Evolutionary conservation across 164 flowering plant genomes (phyloP).

Genomic region (Aristolochia contorta): DNA sequence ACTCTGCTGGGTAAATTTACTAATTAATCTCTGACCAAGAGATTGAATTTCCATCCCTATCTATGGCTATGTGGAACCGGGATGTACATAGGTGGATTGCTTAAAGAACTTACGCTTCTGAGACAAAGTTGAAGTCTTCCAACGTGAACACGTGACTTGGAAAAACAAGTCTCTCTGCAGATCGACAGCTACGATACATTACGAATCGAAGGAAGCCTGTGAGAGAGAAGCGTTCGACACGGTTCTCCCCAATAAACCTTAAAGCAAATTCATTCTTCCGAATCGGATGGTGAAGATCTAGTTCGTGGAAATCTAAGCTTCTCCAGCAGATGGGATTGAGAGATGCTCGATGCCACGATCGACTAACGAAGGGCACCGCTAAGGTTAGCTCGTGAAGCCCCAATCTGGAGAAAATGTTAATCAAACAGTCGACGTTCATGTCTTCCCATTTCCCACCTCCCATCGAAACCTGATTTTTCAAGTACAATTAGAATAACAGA

Average conservation of each 20-base stretch:
- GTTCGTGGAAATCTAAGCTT: neutral
- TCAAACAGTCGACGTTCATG: slow-evolving; percentile 4
- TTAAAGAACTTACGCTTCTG: slow-evolving; percentile 1
- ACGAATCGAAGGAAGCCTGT: neutral
- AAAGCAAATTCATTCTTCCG: neutral
- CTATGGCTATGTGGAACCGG: no score
- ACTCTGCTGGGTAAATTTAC: no score
- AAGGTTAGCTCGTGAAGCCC: neutral
- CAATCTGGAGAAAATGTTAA: neutral
- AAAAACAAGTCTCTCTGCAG: neutral
- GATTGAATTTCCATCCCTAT: no score
- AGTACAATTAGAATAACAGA: neutral
- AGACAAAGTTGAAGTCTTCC: neutral
- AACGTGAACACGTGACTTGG: neutral
- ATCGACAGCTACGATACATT: no score
- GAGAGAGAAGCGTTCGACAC: neutral
- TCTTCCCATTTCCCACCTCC: slow-evolving; percentile 10
- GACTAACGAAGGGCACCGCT: slow-evolving; percentile 5
- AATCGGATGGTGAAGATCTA: neutral
- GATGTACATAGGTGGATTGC: no score
- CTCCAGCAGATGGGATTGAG: slow-evolving; percentile 6
- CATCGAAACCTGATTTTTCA: neutral
- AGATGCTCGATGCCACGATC: slow-evolving; percentile 6
- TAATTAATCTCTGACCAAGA: no score
- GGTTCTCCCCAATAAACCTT: neutral